A percentile compares a stretch with the other conserved stretches of the same genome.
Evolutionary conservation across 768 basidiomycete species (phyloP).

Genomic region (Termitomyces sp.): DNA sequence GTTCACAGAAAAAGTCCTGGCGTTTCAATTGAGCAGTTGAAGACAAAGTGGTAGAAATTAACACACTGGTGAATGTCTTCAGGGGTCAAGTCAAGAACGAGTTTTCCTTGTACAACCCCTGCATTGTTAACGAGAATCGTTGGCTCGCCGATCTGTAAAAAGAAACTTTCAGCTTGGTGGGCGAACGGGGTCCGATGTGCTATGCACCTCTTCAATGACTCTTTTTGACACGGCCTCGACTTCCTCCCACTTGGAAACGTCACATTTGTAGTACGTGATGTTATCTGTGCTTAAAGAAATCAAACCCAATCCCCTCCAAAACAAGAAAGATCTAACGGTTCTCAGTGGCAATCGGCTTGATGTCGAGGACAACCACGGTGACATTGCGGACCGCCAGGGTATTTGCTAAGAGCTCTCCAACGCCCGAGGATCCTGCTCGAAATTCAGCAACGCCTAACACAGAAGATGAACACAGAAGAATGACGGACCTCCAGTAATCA

Average conservation of each 20-base stretch:
- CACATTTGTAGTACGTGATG: constrained; percentile 85
- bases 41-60: not conserved
- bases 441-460: not conserved
- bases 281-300: constrained; percentile 50
- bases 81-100: constrained; percentile 73
- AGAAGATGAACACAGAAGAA: not conserved
- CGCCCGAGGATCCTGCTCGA: constrained; percentile 74
- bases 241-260: constrained; percentile 86
- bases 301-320: not conserved
- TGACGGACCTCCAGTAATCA: constrained; percentile 86
- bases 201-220: constrained; percentile 74
- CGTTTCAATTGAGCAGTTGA: constrained; percentile 3
- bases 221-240: constrained; percentile 73
- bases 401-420: constrained; percentile 86
- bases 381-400: constrained; percentile 83
- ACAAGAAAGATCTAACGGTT: constrained; percentile 51
- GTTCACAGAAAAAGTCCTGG: constrained; percentile 88
- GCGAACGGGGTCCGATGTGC: constrained; percentile 6
- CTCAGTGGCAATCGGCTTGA: constrained; percentile 74
- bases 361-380: constrained; percentile 82
- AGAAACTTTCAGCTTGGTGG: constrained; percentile 3
- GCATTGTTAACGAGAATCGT: constrained; percentile 95
- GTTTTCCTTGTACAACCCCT: constrained; percentile 88
- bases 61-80: constrained; percentile 78
- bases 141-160: constrained; percentile 72